Percentiles rank a stretch among this genome's conserved stretches.
phyloP scores from a whole-genome alignment of 257 asterid species.

The Solanum sejunctum region DNA sequence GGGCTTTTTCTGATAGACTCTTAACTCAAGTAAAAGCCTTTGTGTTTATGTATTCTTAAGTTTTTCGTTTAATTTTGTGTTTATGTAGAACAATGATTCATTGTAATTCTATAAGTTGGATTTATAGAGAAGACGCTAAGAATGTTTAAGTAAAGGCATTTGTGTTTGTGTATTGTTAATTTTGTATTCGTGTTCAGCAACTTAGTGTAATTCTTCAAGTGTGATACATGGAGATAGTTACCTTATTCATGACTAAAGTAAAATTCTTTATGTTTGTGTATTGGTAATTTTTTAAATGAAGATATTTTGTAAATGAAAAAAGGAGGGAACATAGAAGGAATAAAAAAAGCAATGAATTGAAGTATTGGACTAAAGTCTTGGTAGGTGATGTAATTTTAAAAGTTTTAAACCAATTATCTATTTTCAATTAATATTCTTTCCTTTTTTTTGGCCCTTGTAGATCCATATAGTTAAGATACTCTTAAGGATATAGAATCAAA shows the following conservation, averaged over 20 bases:
- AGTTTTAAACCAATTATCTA: neutral
- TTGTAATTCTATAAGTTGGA: neutral
- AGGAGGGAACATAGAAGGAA: conserved; percentile 43
- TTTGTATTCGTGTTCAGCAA: no score
- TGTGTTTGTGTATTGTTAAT: no score
- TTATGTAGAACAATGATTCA: neutral
- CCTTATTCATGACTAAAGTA: no score
- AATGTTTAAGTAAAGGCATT: no score
- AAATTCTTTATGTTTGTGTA: neutral
- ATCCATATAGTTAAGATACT: neutral
- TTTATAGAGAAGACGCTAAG: no score
- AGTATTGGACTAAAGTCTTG: neutral
- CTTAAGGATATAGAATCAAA: neutral
- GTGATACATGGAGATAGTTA: no score
- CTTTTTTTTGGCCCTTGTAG: neutral
- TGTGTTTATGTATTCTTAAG: neutral
- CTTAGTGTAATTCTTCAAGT: no score
- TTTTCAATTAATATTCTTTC: neutral
- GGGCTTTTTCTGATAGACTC: no score
- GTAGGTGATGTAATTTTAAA: neutral
- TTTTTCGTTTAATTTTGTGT: no score
- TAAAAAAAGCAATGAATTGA: conserved; percentile 4
- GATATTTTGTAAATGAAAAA: conserved; percentile 31
- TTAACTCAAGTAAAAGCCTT: no score
- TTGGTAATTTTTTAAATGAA: neutral